These are phyloP conservation scores for Aurifilum marmelostoma DNA, from an alignment of 2,329 filamentous ascomycete genomes.

Conservation along the genomic window DNA sequence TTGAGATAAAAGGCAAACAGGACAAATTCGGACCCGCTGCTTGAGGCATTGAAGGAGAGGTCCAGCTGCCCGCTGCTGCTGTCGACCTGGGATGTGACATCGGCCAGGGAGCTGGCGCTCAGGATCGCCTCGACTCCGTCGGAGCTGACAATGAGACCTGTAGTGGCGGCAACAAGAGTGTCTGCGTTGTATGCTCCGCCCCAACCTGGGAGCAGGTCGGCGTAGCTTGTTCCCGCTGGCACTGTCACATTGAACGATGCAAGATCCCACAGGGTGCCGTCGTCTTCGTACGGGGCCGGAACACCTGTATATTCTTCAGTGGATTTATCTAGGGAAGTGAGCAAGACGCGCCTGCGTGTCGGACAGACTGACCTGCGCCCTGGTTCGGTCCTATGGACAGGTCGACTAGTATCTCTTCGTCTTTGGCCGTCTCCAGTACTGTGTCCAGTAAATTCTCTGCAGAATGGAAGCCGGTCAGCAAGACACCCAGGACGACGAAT, in stretches of 20 bases:
- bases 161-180: conserved; percentile 30
- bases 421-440: conserved; percentile 39
- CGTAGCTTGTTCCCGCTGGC: conserved; percentile 35
- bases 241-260: conserved; percentile 37
- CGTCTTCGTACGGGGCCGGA: conserved; percentile 40
- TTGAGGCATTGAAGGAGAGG: neutral
- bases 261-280: conserved; percentile 42
- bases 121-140: conserved; percentile 18
- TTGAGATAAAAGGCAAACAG: conserved; percentile 25
- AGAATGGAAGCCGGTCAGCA: conserved; percentile 27
- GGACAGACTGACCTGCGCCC: conserved; percentile 42
- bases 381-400: conserved; percentile 51
- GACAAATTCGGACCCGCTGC: conserved; percentile 14
- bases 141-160: conserved; percentile 23
- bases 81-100: conserved; percentile 21
- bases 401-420: conserved; percentile 46
- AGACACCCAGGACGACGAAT: neutral
- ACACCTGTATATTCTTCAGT: conserved; percentile 33
- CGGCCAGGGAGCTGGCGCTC: conserved; percentile 21
- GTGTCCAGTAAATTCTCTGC: conserved; percentile 34
- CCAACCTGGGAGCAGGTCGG: conserved; percentile 43
- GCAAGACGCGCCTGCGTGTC: neutral
- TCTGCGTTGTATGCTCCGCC: conserved; percentile 38
- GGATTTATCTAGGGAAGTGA: neutral
- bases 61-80: conserved; percentile 11